Evolutionary conservation across 805 yeast species (phyloP), one percentile per base, ranked within the genome.

Genomic region (Saccharomycopsis olivae): DNA sequence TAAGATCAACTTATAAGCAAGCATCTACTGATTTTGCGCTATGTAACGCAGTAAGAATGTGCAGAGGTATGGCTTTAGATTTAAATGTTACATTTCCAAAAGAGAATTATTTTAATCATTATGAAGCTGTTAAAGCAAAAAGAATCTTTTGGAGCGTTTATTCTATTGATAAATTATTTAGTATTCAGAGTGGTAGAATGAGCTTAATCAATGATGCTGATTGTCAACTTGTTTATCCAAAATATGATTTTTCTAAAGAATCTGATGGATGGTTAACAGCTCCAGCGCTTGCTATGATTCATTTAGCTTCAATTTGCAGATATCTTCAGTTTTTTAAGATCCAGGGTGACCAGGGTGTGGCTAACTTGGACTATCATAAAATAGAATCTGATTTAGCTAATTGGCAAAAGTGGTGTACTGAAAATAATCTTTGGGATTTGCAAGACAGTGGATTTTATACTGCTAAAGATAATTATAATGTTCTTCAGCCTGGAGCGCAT

Each of bases 61-160:
- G 59, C 34, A 58, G 62, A 36, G 69, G 69, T 1, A 64, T 69
- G 73, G 61, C 68, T 5, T 43, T 69, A 27, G 59, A 62, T 40
- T 44, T 25, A 11, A 24, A 29, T 9, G 23, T 14, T 20, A 18
- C 8, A 24, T 25, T 11, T 15, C 17, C 13, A 18, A 21, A 9
- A 18, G 13, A 25, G 25, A 21, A 20, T 10, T 13, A 18, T 21
- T 6, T 8, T n/a, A 20, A 27, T 5, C 14, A 28, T 13, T 62
- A 47, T 51, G 78, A 73, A 46, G 51, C 49, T 15, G 42, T 63
- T 10, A 74, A 75, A 49, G 66, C 72, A 1, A 60, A 60, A 48
- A 58, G 79, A 36, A 64, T 75, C 1, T 76, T 71, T 51, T 75
- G 78, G 75, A 47, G 66, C 16, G 70, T 69, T 4, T 76, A 66